Evolutionary conservation across 257 asterid genomes (phyloP).

Genomic region (Euphrasia confusa): DNA sequence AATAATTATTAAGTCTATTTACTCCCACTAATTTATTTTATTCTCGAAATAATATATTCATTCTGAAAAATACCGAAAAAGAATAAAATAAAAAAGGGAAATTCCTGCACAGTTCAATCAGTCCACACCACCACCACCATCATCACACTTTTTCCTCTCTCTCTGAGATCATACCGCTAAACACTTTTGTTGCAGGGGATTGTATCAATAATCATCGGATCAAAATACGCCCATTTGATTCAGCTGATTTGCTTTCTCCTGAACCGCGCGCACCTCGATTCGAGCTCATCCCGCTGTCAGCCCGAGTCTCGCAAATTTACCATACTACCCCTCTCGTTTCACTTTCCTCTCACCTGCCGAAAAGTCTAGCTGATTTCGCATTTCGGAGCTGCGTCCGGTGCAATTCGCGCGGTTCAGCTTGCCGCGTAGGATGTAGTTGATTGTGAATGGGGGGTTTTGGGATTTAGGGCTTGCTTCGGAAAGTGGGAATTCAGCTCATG

Average conservation of each 20-base stretch:
- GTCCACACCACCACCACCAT: slow-evolving; percentile 20
- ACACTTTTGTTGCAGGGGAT: slow-evolving; percentile 24
- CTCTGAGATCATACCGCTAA: slow-evolving; percentile 1
- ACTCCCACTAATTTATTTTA: no score
- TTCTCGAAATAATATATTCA: background rate
- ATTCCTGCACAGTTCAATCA: background rate
- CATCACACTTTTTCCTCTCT: slow-evolving; percentile 19
- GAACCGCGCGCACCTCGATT: slow-evolving; percentile 16
- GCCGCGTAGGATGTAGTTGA: slow-evolving; percentile 13
- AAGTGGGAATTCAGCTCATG: slow-evolving; percentile 22
- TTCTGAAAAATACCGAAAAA: background rate
- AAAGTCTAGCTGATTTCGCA: background rate
- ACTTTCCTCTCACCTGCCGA: slow-evolving; percentile 19
- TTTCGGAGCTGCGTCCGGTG: slow-evolving; percentile 20
- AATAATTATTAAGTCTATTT: no score
- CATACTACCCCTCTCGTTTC: slow-evolving; percentile 21
- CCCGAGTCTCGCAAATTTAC: slow-evolving; percentile 11
- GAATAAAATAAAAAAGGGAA: background rate
- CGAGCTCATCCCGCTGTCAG: slow-evolving; percentile 19
- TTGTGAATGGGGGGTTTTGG: slow-evolving; percentile 32
- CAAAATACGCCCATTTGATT: slow-evolving; percentile 25
- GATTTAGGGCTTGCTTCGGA: slow-evolving; percentile 40
- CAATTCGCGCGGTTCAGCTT: slow-evolving; percentile 18
- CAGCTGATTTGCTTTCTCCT: slow-evolving; percentile 20
- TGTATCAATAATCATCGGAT: slow-evolving; percentile 21